These are phyloP conservation scores for Arachnopeziza araneosa DNA, from an alignment of 2,329 filamentous ascomycete species.

Conservation along the genomic window DNA sequence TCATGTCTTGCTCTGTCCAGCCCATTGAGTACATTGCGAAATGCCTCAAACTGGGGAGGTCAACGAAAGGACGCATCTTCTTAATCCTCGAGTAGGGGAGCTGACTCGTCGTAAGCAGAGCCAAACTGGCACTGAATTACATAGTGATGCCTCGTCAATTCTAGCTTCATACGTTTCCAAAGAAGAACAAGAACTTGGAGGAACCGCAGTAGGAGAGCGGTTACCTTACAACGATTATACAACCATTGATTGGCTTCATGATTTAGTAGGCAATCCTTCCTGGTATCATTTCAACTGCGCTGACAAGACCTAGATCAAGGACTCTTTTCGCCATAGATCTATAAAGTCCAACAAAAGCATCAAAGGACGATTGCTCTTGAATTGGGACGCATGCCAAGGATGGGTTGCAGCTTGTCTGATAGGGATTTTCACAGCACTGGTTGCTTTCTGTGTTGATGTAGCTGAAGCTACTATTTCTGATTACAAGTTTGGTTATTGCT, in stretches of 20 bases:
- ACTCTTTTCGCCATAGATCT: slow-evolving; percentile 46
- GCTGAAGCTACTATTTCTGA: slow-evolving; percentile 49
- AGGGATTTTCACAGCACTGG: slow-evolving; percentile 47
- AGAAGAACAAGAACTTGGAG: slow-evolving; percentile 42
- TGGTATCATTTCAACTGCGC: not conserved
- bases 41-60: slow-evolving; percentile 22
- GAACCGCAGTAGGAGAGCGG: slow-evolving; percentile 46
- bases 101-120: slow-evolving; percentile 4
- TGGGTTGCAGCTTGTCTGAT: slow-evolving; percentile 51
- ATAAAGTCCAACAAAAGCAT: slow-evolving; percentile 40
- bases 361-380: slow-evolving; percentile 34
- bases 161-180: slow-evolving; percentile 36
- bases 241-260: slow-evolving; percentile 58
- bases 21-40: not conserved
- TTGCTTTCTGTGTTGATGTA: slow-evolving; percentile 51
- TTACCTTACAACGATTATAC: slow-evolving; percentile 57
- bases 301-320: slow-evolving; percentile 41
- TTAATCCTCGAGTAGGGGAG: slow-evolving; percentile 11
- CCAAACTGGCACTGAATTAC: not conserved
- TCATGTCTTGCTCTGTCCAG: not conserved
- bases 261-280: slow-evolving; percentile 37
- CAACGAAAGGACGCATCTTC: slow-evolving; percentile 18
- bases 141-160: slow-evolving; percentile 15
- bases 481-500: slow-evolving; percentile 53
- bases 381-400: slow-evolving; percentile 46